phyloP scores from a whole-genome alignment of 2,329 filamentous ascomycete genomes.

The Epichloe sp. region DNA sequence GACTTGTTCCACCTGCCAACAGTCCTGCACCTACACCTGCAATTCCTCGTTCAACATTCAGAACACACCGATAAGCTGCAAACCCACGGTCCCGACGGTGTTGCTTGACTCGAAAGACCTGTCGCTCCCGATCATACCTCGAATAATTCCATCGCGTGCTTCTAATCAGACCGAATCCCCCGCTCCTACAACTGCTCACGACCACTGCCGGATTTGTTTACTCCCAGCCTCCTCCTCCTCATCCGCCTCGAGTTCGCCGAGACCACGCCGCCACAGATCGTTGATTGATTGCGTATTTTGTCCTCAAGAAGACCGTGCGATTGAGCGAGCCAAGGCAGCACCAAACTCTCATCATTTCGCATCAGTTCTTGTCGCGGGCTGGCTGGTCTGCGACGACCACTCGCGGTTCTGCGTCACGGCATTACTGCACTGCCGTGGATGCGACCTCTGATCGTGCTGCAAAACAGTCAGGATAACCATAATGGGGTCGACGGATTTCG shows the following conservation, averaged over 20 bases:
- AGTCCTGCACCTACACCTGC: neutral
- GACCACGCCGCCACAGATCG: neutral
- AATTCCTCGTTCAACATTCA: neutral
- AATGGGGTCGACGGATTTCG: conserved; percentile 50
- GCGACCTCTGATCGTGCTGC: conserved; percentile 4
- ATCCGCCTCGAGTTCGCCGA: neutral
- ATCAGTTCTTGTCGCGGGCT: neutral
- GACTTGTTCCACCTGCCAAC: neutral
- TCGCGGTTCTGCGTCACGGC: neutral
- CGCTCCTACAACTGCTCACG: neutral
- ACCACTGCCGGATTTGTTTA: neutral
- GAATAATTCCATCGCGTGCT: neutral
- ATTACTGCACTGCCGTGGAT: neutral
- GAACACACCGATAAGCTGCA: neutral
- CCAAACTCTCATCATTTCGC: neutral
- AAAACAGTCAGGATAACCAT: conserved; percentile 15
- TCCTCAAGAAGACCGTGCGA: neutral
- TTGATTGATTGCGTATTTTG: neutral
- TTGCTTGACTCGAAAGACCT: neutral
- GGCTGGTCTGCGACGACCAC: neutral
- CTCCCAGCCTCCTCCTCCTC: neutral
- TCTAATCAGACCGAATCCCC: neutral
- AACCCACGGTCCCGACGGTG: neutral
- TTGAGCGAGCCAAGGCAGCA: neutral
- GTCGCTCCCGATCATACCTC: neutral